Percentiles rank a stretch among this genome's conserved stretches.
Evolutionary conservation across 352 stramenopile genomes (phyloP).

Genomic region (Peronospora belbahrii): DNA sequence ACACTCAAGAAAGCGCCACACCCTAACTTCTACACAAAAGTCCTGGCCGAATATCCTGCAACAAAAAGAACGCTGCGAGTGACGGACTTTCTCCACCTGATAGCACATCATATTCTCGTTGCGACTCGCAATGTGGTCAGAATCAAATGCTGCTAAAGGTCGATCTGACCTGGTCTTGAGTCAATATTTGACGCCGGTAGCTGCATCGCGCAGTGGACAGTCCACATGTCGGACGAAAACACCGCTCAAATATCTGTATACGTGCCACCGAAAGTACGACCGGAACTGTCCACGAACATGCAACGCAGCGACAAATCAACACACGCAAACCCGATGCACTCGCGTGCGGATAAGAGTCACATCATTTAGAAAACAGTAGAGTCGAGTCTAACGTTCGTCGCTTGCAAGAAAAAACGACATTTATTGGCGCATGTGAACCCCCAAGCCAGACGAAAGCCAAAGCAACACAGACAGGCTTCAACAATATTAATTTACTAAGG

Average conservation of each 20-base stretch:
- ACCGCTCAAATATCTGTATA: slow-evolving; percentile 3
- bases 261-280: slow-evolving; percentile 5
- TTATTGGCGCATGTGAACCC: slow-evolving; percentile 4
- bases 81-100: background rate
- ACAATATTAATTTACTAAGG: background rate
- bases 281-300: slow-evolving; percentile 20
- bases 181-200: background rate
- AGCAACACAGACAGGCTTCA: background rate
- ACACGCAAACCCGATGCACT: slow-evolving; percentile 5
- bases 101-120: background rate
- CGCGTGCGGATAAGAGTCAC: slow-evolving; percentile 12
- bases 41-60: no score
- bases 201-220: background rate
- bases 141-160: background rate
- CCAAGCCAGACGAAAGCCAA: background rate
- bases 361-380: slow-evolving; percentile 15
- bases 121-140: background rate
- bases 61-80: background rate
- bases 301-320: slow-evolving; percentile 19
- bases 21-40: no score
- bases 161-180: background rate
- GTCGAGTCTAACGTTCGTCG: slow-evolving; percentile 6
- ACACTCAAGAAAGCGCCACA: no score
- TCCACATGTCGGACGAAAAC: slow-evolving; percentile 1
- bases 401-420: no score